A percentile compares a stretch with the other conserved stretches of the same genome.
phyloP scores from a whole-genome alignment of 140 eudicot genomes.

The Erigeron philadelphicus region DNA sequence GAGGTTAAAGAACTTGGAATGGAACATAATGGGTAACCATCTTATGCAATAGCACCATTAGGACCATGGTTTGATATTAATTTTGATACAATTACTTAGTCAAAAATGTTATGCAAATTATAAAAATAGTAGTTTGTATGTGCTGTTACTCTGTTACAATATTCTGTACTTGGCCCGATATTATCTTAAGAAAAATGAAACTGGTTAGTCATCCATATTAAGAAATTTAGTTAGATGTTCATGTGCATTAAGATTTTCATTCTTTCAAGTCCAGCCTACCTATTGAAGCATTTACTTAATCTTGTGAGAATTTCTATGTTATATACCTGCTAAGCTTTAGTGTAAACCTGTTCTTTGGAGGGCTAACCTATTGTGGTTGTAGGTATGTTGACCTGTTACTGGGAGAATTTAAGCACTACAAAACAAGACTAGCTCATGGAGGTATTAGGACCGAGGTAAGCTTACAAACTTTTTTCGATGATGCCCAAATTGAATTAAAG shows the following conservation, averaged over 20 bases:
- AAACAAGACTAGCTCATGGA: constrained; percentile 93
- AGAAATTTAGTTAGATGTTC: neutral
- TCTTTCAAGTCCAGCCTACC: neutral
- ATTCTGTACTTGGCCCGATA: neutral
- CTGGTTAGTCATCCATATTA: neutral
- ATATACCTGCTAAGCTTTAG: neutral
- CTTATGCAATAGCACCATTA: constrained; percentile 4
- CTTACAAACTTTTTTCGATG: neutral
- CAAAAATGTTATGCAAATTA: constrained; percentile 8
- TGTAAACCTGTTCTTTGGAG: neutral
- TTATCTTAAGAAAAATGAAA: constrained; percentile 8
- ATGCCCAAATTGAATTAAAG: neutral
- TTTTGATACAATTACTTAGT: constrained; percentile 5
- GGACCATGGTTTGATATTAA: neutral
- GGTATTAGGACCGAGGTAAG: constrained; percentile 84
- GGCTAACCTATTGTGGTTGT: constrained; percentile 25
- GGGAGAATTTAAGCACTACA: constrained; percentile 99
- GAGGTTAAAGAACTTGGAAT: constrained; percentile 97
- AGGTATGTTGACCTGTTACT: constrained; percentile 90
- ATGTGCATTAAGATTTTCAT: neutral
- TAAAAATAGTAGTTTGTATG: neutral
- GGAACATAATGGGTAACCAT: constrained; percentile 91
- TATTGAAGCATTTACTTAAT: neutral
- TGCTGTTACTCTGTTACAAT: neutral
- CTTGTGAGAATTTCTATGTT: neutral